Evolutionary conservation across 371 early-diverging fungal genomes (phyloP).

Genomic region (Mortierella sp.): DNA sequence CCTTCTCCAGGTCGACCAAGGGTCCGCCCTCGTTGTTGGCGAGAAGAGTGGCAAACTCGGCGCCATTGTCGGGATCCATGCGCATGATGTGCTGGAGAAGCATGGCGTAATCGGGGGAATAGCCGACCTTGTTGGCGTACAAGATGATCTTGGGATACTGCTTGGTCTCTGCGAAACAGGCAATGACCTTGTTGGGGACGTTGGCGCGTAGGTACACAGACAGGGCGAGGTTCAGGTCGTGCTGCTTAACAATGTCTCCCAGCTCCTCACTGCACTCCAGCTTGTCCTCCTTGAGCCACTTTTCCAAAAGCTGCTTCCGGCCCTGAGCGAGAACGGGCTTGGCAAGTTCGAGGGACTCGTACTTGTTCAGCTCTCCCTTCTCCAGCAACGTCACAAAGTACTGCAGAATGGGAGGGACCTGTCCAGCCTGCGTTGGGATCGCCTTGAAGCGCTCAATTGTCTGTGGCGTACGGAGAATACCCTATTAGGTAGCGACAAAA

Average conservation of each 20-base stretch:
- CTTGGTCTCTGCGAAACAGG: constrained; percentile 96
- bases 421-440: constrained; percentile 83
- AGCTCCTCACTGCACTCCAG: constrained; percentile 97
- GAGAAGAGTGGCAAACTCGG: constrained; percentile 91
- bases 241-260: constrained; percentile 96
- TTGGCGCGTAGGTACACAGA: constrained; percentile 96
- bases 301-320: constrained; percentile 94
- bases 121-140: constrained; percentile 95
- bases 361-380: constrained; percentile 93
- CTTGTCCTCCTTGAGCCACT: constrained; percentile 99
- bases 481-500: constrained; percentile 55
- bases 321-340: constrained; percentile 93
- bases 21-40: constrained; percentile 89
- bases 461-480: constrained; percentile 94
- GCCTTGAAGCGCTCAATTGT: constrained; percentile 96
- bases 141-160: constrained; percentile 96
- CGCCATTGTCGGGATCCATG: constrained; percentile 92
- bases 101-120: constrained; percentile 91
- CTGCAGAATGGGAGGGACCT: constrained; percentile 94
- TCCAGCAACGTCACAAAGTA: constrained; percentile 98
- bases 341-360: constrained; percentile 95
- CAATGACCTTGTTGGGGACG: constrained; percentile 91
- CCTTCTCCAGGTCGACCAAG: constrained; percentile 85
- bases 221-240: constrained; percentile 91
- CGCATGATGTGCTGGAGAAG: constrained; percentile 93